phyloP scores from a whole-genome alignment of 345 rosid species.

The Salix viminalis region DNA sequence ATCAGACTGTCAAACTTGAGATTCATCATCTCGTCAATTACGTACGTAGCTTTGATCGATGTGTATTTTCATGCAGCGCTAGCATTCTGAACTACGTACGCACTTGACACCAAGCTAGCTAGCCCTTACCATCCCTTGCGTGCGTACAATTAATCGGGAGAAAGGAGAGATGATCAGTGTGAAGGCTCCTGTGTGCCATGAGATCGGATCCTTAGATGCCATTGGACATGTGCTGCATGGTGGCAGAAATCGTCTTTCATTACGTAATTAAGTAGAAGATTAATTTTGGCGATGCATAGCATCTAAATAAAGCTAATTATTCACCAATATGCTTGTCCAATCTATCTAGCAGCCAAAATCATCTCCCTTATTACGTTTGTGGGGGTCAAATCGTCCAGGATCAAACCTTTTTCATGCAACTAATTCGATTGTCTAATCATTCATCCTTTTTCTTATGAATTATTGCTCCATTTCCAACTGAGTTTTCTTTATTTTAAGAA shows the following conservation, averaged over 20 bases:
- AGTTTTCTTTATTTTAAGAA: too few relatives aligned
- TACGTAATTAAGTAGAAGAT: not conserved
- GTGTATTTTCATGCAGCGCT: conserved; percentile 50
- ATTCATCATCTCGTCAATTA: too few relatives aligned
- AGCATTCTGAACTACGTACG: not conserved
- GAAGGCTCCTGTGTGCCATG: not conserved
- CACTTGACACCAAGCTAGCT: not conserved
- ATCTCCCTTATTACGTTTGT: too few relatives aligned
- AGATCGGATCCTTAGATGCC: not conserved
- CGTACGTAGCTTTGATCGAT: conserved; percentile 7
- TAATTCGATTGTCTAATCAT: too few relatives aligned
- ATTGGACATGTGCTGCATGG: not conserved
- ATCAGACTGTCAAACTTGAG: too few relatives aligned
- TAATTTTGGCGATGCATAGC: not conserved
- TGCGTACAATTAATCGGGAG: conserved; percentile 12
- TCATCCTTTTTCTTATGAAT: too few relatives aligned
- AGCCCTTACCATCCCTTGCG: not conserved
- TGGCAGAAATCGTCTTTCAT: not conserved
- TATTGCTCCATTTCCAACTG: too few relatives aligned
- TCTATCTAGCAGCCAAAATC: not conserved
- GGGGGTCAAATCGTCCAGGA: too few relatives aligned
- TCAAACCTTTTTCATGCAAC: too few relatives aligned
- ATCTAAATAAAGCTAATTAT: not conserved
- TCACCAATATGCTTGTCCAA: not conserved
- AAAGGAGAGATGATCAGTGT: not conserved